Evolutionary conservation across 75 land plant genomes (phyloP).

Genomic region (Sequoia sempervirens): DNA sequence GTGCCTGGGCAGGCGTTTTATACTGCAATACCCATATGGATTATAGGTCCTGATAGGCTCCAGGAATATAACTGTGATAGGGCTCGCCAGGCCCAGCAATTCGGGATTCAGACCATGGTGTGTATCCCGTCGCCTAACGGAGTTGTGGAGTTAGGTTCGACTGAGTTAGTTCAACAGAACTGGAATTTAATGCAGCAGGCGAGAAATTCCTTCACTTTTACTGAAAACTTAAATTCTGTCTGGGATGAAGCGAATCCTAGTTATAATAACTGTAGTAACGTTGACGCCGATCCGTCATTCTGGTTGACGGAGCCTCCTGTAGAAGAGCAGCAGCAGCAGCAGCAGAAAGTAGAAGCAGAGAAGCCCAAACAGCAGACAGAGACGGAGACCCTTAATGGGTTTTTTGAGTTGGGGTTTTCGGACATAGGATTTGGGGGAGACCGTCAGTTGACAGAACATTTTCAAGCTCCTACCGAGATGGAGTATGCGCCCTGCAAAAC

Average conservation of each 20-base stretch:
- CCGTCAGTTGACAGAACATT: background rate
- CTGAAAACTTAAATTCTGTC: background rate
- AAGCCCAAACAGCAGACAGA: background rate
- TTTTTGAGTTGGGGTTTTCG: conserved; percentile 4
- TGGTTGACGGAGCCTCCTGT: background rate
- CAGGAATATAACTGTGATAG: conserved; percentile 3
- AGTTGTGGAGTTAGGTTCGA: conserved; percentile 26
- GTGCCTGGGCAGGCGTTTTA: conserved; percentile 68
- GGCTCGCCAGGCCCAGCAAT: conserved; percentile 3
- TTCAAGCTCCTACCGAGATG: background rate
- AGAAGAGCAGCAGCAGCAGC: background rate
- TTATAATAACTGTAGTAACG: background rate
- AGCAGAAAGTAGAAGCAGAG: background rate
- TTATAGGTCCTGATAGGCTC: conserved; percentile 42
- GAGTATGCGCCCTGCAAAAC: background rate
- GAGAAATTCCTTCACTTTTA: conserved; percentile 4
- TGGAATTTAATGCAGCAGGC: conserved; percentile 4
- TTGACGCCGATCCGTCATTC: background rate
- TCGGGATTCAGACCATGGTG: conserved; percentile 23
- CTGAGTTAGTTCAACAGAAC: conserved; percentile 15
- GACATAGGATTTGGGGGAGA: background rate
- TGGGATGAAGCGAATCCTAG: background rate
- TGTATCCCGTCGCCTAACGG: conserved; percentile 20
- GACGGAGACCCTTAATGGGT: background rate
- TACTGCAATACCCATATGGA: conserved; percentile 44